Percentiles rank a stretch among this genome's conserved stretches.
phyloP scores from a whole-genome alignment of 164 flowering plant species.

The Dillenia suffruticosa region DNA sequence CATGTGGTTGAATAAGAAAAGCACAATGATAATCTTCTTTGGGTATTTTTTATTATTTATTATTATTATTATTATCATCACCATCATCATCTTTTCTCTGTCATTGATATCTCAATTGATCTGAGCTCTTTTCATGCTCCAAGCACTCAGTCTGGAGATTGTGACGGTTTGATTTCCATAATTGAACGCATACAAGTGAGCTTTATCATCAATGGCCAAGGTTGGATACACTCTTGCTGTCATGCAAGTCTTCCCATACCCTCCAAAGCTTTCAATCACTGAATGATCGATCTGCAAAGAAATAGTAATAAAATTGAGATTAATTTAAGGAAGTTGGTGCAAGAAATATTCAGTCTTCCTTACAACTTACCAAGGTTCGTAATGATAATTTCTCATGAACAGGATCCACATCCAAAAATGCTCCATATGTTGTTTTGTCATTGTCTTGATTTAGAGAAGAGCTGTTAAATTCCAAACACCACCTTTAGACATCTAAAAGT shows the following conservation, averaged over 20 bases:
- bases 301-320: too few species aligned
- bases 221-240: constrained; percentile 51
- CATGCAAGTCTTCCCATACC: constrained; percentile 39
- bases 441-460: constrained; percentile 29
- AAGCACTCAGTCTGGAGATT: constrained; percentile 30
- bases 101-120: constrained; percentile 1
- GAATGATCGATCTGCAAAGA: constrained; percentile 48
- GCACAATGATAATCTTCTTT: too few species aligned
- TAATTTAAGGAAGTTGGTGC: too few species aligned
- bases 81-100: too few species aligned
- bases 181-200: constrained; percentile 38
- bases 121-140: constrained; percentile 39
- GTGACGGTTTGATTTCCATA: constrained; percentile 24
- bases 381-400: constrained; percentile 21
- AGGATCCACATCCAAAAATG: constrained; percentile 38
- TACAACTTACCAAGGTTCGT: constrained; percentile 31
- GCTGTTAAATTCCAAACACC: constrained; percentile 9
- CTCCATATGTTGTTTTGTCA: constrained; percentile 42
- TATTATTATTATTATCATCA: too few species aligned
- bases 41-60: too few species aligned
- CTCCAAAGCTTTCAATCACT: constrained; percentile 53
- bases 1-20: too few species aligned
- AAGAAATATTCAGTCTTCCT: too few species aligned
- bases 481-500: too few species aligned
- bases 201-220: constrained; percentile 23